phyloP scores from a whole-genome alignment of 2,329 filamentous ascomycete genomes.

The Aschersonia sp. region DNA sequence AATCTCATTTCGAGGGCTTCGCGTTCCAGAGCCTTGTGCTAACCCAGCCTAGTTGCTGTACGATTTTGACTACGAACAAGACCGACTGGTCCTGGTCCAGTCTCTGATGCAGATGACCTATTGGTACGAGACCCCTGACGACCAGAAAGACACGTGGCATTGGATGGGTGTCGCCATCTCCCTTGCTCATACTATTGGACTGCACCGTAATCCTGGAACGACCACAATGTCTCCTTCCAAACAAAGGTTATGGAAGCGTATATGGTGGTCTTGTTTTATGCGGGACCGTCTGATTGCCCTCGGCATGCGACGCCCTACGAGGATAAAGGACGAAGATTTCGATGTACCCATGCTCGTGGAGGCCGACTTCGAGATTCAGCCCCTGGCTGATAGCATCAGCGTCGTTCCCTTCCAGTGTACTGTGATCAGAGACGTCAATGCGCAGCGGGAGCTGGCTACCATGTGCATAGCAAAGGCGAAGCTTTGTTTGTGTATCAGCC shows the following conservation, averaged over 20 bases:
- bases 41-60: conserved; percentile 52
- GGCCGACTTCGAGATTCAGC: conserved; percentile 67
- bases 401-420: conserved; percentile 57
- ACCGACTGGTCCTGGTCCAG: conserved; percentile 79
- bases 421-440: conserved; percentile 52
- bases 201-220: conserved; percentile 70
- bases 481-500: conserved; percentile 76
- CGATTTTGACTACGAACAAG: conserved; percentile 88
- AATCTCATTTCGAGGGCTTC: too few relatives aligned
- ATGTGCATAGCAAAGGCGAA: conserved; percentile 90
- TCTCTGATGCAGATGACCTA: conserved; percentile 85
- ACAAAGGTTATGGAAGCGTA: conserved; percentile 80
- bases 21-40: conserved; percentile 5
- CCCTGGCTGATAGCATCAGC: conserved; percentile 51
- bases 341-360: conserved; percentile 82
- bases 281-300: conserved; percentile 83
- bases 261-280: conserved; percentile 98
- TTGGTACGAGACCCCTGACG: conserved; percentile 94
- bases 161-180: conserved; percentile 97
- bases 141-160: conserved; percentile 96
- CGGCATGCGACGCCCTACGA: conserved; percentile 82
- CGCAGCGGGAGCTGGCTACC: conserved; percentile 65
- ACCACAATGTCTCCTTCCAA: conserved; percentile 60
- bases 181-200: conserved; percentile 79
- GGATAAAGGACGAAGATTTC: conserved; percentile 87